Base-by-base conservation (phyloP, 495 filamentous ascomycete species). In the Hypoxylon trugodes region DNA sequence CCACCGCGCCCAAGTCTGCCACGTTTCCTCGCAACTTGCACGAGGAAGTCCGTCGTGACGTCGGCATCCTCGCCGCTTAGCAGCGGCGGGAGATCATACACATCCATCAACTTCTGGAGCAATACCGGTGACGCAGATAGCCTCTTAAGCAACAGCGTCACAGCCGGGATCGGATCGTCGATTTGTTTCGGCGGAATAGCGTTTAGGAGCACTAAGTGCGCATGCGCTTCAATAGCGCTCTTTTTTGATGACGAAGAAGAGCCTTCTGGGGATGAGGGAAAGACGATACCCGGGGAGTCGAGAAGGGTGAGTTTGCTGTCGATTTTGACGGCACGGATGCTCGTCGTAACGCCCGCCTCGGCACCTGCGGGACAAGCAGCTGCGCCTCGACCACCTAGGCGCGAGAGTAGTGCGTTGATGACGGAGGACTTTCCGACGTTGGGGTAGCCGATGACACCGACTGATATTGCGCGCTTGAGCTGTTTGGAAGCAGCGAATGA, bases 351-450 rank as follows among this genome's bases (percentile, higher is more conserved):
- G 49, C 94, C 94, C 2, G 94, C 94, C 76, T 97, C 94, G 35
- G 94, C 93, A 21, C 94, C 94, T 1, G 89, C 89, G 0, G 94
- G 93, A 73, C 92, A 96, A 25, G 91, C 90, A 16, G 85, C 83
- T 30, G 74, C 73, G 33, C 82, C 79, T 68, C 69, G 75, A 56
- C 88, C 86, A 61, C 90, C 89, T 26, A 97, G 78, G 40, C 92
- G 88, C 26, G 91, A 87, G 3, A 90, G 90, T 30, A 98, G 87
- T 6, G 92, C 90, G 73, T 98, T 98, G 84, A 98, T 96, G 61
- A 98, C 91, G 41, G 92, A 96, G 12, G 92, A 96, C 77, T 98
- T 98, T 73, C 94, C 94, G 60, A 97, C 94, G 76, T 98, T 98
- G 59, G 94, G 94, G 77, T 97, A 97, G 36, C 94, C 94, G 69